Evolutionary conservation across 2,329 filamentous ascomycete species (phyloP).

Genomic region (Aspergillus candidus): DNA sequence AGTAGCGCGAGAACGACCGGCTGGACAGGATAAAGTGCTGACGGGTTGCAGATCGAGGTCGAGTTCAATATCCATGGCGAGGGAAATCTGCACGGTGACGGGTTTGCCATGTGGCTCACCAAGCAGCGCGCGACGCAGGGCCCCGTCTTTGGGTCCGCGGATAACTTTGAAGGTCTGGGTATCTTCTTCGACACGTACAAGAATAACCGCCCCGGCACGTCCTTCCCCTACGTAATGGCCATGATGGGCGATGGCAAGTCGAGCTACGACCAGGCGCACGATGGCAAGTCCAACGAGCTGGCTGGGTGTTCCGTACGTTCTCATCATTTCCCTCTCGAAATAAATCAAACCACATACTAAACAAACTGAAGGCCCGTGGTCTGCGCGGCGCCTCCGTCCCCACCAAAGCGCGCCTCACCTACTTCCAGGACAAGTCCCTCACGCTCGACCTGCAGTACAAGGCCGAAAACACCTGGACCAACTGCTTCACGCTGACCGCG

Average conservation of each 20-base stretch:
- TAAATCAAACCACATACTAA: neutral
- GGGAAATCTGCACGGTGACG: slow-evolving; percentile 88
- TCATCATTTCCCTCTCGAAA: too few relatives aligned
- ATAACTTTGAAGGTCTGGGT: slow-evolving; percentile 88
- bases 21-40: slow-evolving; percentile 3
- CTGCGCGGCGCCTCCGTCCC: slow-evolving; percentile 73
- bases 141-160: slow-evolving; percentile 78
- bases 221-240: slow-evolving; percentile 97
- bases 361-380: slow-evolving; percentile 59
- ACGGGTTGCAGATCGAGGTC: slow-evolving; percentile 62
- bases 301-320: slow-evolving; percentile 75
- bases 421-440: slow-evolving; percentile 92
- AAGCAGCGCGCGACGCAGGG: slow-evolving; percentile 79
- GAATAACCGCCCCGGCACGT: slow-evolving; percentile 92
- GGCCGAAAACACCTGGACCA: slow-evolving; percentile 75
- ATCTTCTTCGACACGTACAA: slow-evolving; percentile 99
- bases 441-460: slow-evolving; percentile 94
- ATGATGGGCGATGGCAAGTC: slow-evolving; percentile 93
- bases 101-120: slow-evolving; percentile 96
- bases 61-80: slow-evolving; percentile 91
- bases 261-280: slow-evolving; percentile 83
- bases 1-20: slow-evolving; percentile 5
- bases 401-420: slow-evolving; percentile 82
- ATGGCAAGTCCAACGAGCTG: slow-evolving; percentile 88
- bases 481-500: slow-evolving; percentile 69